Base-by-base conservation (phyloP, 2,329 filamentous ascomycete genomes). In the Xylariaceae sp. region DNA sequence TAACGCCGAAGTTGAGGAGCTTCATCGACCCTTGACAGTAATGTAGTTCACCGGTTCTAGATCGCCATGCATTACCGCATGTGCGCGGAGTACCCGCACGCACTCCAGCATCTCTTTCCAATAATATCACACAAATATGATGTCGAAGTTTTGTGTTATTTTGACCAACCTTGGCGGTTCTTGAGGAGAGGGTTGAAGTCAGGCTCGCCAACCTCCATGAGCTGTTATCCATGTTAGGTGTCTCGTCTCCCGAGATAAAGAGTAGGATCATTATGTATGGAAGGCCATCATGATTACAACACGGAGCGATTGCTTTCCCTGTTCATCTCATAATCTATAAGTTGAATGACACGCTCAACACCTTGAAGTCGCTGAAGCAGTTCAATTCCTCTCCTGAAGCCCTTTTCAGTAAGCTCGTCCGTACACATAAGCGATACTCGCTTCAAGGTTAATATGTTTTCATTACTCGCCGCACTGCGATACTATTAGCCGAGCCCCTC, bases 321-420 rank as follows among this genome's bases (percentile, higher is more conserved):
- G 33, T 16, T 35, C 16, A 35, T 35, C 33, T 35, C 33, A 35
- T 35, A 19, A 19, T 16, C 33, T 35, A 35, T 35, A 16, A 35
- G 33, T 35, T 35, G 33, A 16, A 35, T 35, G 33, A 35, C 16
- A 35, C 33, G 33, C 16, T 35, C 33, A 16, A 35, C 33, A 35
- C 17, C 17, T 16, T 16, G 33, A 10, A 35, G 33, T 35, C 17
- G 10, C 33, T 35, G 10, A 35, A 35, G 33, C 16, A 35, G 33
- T 35, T 35, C 33, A 19, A 35, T 35, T 35, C 19, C 33, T 16
- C 7, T 16, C 19, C 17, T 35, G 7, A 35, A 19, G 33, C 33
- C 33, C 33, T 35, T 35, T 19, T 35, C 33, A 35, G 33, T 35
- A 35, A 35, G 33, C 33, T 35, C 33, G 17, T 35, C 33, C 33